A percentile compares a stretch with the other conserved stretches of the same genome.
phyloP scores from a whole-genome alignment of 2,329 filamentous ascomycete species.

The Venturia oleaginea region DNA sequence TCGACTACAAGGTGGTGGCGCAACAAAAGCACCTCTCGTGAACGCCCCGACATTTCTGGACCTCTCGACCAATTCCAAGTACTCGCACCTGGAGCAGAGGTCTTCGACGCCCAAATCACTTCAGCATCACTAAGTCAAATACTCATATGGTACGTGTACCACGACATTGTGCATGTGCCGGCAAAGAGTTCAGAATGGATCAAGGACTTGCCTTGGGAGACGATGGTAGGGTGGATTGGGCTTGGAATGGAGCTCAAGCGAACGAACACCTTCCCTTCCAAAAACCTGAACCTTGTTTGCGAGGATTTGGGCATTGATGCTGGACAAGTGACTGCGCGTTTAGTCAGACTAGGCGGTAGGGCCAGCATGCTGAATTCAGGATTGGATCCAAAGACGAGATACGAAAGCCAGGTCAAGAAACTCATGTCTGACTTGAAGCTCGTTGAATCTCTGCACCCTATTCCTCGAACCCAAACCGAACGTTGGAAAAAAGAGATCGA shows the following conservation, averaged over 20 bases:
- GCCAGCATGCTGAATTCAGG: not conserved
- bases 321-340: not conserved
- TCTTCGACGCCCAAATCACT: constrained; percentile 19
- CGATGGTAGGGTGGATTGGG: constrained; percentile 2
- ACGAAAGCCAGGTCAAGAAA: not conserved
- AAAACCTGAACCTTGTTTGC: not conserved
- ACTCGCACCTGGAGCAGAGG: not conserved
- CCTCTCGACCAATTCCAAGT: not conserved
- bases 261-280: not conserved
- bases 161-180: constrained; percentile 20
- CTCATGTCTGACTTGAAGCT: not conserved
- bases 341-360: not conserved
- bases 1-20: not conserved
- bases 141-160: constrained; percentile 21
- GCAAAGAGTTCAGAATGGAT: constrained; percentile 1
- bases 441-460: not conserved
- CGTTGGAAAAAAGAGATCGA: not conserved
- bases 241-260: constrained; percentile 6
- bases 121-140: constrained; percentile 19
- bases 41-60: not conserved
- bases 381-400: not conserved
- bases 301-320: not conserved
- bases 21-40: not conserved
- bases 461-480: not conserved
- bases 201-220: not conserved